Base-by-base conservation (phyloP, 805 yeast genomes). In the Dipodascus albidus region DNA sequence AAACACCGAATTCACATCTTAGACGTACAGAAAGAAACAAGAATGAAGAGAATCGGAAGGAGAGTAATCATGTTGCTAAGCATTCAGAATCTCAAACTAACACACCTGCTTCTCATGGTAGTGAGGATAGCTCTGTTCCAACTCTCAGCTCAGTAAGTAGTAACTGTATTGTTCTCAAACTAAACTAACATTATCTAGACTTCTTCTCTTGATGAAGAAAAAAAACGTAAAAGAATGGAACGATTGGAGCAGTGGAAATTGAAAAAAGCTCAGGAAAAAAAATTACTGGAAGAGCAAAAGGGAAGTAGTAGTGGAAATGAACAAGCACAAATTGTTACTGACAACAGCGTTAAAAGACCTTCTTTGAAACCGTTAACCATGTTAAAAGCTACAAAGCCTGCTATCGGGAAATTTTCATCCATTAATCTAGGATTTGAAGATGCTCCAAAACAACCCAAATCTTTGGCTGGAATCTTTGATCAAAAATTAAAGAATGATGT, bases 241-340 rank as follows among this genome's bases (percentile, higher is more conserved):
- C 76, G 74, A 58, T 62, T 82, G 50, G 79, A 78, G 3, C 75
- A 75, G 48, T 83, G 87, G 87, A 81, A 78, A 60, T 70, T 69
- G 59, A 78, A 78, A 65, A 79, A 79, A 62, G 72, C 72, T 42
- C 69, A 69, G 51, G 61, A 63, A 47, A 64, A 61, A 31, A 17
- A 6, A 35, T 27, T 51, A 60, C 61, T 47, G 59, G 55, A 52
- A 60, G 60, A 55, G 59, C 56, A 50, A 54, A 53, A 38, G 55
- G 52, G 57, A 54, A 47, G 53, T 55, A 44, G 47, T 55, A n/a
- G 19, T 52, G 14, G 47, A 58, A 47, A 49, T 56, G 54, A 56
- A 38, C 42, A 33, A 17, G 42, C 41, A 23, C 21, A 22, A 22
- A 8, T 42, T 33, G 50, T 22, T 44, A n/a, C 23, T n/a, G 35